Percentiles rank a stretch among this genome's conserved stretches.
phyloP scores from a whole-genome alignment of 352 stramenopile genomes.

The Elongisporangium undulatum region DNA sequence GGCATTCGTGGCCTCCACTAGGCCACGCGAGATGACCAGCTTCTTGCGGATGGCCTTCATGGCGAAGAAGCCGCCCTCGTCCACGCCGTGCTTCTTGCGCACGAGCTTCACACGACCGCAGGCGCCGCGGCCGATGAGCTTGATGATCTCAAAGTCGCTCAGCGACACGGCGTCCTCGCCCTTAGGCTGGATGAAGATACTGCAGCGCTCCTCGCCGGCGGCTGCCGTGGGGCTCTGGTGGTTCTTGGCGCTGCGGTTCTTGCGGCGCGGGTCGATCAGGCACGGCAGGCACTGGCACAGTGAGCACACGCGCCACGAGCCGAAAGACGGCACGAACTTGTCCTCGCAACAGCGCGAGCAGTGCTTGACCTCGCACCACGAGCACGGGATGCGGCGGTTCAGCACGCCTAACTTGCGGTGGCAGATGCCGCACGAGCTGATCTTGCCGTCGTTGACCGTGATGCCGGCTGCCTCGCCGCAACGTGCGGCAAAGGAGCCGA shows the following conservation, averaged over 20 bases:
- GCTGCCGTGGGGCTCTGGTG: constrained; percentile 49
- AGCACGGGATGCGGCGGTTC: constrained; percentile 73
- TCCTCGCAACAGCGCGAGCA: constrained; percentile 82
- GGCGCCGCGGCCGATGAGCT: constrained; percentile 94
- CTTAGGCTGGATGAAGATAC: constrained; percentile 73
- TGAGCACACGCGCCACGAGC: constrained; percentile 74
- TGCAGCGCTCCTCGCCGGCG: constrained; percentile 42
- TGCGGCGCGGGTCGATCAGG: constrained; percentile 73
- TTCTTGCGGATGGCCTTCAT: constrained; percentile 90
- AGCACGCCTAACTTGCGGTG: constrained; percentile 78
- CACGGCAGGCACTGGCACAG: constrained; percentile 76
- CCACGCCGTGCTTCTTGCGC: constrained; percentile 81
- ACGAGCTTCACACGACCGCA: constrained; percentile 85
- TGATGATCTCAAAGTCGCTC: constrained; percentile 96
- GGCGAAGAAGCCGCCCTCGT: constrained; percentile 79
- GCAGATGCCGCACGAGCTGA: constrained; percentile 70
- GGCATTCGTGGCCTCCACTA: constrained; percentile 90
- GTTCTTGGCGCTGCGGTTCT: constrained; percentile 60
- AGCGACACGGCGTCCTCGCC: constrained; percentile 65
- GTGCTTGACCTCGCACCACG: constrained; percentile 86
- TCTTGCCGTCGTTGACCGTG: constrained; percentile 74
- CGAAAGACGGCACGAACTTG: constrained; percentile 78
- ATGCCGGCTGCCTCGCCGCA: constrained; percentile 61
- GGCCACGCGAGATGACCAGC: constrained; percentile 76
- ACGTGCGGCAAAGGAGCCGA: constrained; percentile 73